A percentile compares a stretch with the other conserved stretches of the same genome.
Evolutionary conservation across 108 stramenopile species (phyloP).

Genomic region (Stephanodiscus triporus): DNA sequence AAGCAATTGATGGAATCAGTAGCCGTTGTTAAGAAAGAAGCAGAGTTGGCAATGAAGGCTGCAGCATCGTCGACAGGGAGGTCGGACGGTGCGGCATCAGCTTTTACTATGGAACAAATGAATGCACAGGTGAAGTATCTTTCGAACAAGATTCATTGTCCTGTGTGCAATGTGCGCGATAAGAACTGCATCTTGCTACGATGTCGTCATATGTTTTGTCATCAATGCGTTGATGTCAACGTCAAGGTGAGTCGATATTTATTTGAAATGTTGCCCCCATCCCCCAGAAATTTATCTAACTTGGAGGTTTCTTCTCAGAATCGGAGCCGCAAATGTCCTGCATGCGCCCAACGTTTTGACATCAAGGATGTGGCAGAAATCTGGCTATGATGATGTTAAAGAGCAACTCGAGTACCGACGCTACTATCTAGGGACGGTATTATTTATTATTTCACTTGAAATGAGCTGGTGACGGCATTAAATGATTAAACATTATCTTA

Average conservation of each 20-base stretch:
- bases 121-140: slow-evolving; percentile 71
- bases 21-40: slow-evolving; percentile 74
- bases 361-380: slow-evolving; percentile 87
- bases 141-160: slow-evolving; percentile 76
- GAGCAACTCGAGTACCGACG: background rate
- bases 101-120: slow-evolving; percentile 77
- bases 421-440: background rate
- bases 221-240: slow-evolving; percentile 87
- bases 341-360: slow-evolving; percentile 82
- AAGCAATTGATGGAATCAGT: slow-evolving; percentile 70
- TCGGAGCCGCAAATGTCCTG: slow-evolving; percentile 89
- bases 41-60: slow-evolving; percentile 59
- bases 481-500: too few relatives aligned
- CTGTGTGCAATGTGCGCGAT: slow-evolving; percentile 89
- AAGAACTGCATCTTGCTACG: slow-evolving; percentile 90
- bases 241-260: slow-evolving; percentile 51
- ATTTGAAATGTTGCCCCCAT: too few relatives aligned
- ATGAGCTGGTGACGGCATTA: too few relatives aligned
- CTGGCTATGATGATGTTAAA: slow-evolving; percentile 57
- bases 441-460: too few relatives aligned
- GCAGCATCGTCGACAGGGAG: slow-evolving; percentile 34
- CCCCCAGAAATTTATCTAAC: background rate
- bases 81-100: slow-evolving; percentile 47
- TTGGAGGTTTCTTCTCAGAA: slow-evolving; percentile 37
- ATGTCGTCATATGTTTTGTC: slow-evolving; percentile 95